phyloP scores from a whole-genome alignment of 2,329 filamentous ascomycete species.

The Orbilia blumenaviensis region DNA sequence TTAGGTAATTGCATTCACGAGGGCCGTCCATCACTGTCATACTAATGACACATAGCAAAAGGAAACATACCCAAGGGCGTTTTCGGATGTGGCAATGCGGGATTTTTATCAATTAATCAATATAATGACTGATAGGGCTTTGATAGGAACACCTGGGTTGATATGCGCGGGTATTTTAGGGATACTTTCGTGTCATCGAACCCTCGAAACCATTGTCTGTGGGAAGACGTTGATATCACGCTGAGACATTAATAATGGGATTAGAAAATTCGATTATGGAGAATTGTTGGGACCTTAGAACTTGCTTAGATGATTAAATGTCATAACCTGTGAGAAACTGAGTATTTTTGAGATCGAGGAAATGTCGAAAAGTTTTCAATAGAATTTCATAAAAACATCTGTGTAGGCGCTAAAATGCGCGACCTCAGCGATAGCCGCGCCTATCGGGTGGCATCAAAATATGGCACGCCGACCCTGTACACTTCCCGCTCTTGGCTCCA shows the following conservation, averaged over 20 bases:
- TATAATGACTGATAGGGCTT: conserved; percentile 39
- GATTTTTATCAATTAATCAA: conserved; percentile 27
- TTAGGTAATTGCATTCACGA: conserved; percentile 53
- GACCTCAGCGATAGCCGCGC: background rate
- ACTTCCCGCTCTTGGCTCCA: background rate
- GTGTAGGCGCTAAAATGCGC: background rate
- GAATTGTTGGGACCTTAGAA: background rate
- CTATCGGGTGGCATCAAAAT: background rate
- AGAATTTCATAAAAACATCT: background rate
- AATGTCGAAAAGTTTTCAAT: background rate
- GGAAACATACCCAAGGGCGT: conserved; percentile 19
- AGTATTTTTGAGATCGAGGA: background rate
- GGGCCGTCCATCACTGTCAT: conserved; percentile 25
- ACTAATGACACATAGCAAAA: conserved; percentile 47
- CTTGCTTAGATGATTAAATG: background rate
- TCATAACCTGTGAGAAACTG: background rate
- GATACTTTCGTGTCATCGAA: conserved; percentile 8
- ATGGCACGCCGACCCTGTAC: background rate
- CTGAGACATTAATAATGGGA: conserved; percentile 32
- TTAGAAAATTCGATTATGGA: conserved; percentile 23
- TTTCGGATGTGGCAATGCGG: conserved; percentile 41
- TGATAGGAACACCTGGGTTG: conserved; percentile 35
- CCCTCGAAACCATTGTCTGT: conserved; percentile 12
- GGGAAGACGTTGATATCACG: background rate
- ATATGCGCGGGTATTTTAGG: conserved; percentile 28